Base-by-base conservation (phyloP, 441 rosid species). In the Aquilaria agallochum region DNA sequence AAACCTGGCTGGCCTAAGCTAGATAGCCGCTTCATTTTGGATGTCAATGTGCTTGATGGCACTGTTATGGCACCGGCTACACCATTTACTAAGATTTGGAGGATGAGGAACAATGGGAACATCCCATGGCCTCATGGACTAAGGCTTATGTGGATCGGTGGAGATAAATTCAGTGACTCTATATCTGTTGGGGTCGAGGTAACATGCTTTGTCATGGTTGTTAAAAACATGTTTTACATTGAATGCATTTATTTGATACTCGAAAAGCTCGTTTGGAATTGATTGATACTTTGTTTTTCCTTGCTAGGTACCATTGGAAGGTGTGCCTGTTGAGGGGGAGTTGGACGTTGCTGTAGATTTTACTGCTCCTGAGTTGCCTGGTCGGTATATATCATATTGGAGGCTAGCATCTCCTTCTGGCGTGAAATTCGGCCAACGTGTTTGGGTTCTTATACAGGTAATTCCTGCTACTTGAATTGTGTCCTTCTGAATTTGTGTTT, bases 381-480 rank as follows among this genome's bases (percentile, higher is more conserved):
- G 99, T 60, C 80, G 87, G 15, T 95, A 95, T 73, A 68, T 83
- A 40, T 92, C 98, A 32, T 86, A 89, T 59, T 95, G 98, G 99
- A 92, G 85, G 80, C 81, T 92, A 96, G 78, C 86, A 64, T 68
- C 84, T 53, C 79, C 88, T 46, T 70, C 81, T 40, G 95, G 95
- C 48, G 76, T 68, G 10, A 86, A 77, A 69, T 95, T 95, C 62
- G 99, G 97, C 58, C 97, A 95, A 62, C 95, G 92, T 49, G 82
- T 95, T 62, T 95, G 98, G 99, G 98, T 89, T 76, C 81, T 83
- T 59, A 82, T 95, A 53, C 83, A 83, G 80, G 97, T 95, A 74
- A 13, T 52, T 50, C 51, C 53, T 44, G 62, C 31, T 3, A 40
- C 5, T 72, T 36, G 11, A 9, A 51, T 6, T 20, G 36, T 42